Evolutionary conservation across 768 basidiomycete genomes (phyloP).

Genomic region (Xerocomus brunneocitrinus): DNA sequence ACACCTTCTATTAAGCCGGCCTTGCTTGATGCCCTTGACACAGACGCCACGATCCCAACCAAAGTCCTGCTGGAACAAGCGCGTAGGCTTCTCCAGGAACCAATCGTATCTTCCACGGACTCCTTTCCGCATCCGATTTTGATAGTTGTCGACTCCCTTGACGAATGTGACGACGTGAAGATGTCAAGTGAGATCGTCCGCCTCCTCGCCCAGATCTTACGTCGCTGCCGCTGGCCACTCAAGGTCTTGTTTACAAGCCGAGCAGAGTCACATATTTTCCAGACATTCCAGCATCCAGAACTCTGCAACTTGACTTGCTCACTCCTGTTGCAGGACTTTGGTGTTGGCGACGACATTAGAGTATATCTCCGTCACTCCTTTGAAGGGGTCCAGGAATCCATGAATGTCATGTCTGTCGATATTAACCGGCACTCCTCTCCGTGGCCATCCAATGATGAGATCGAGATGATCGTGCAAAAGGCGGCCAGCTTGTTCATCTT

Average conservation of each 20-base stretch:
- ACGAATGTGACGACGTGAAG: conserved; percentile 23
- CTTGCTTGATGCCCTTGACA: conserved; percentile 17
- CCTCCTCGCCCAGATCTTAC: conserved; percentile 17
- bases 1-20: conserved; percentile 14
- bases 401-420: background rate
- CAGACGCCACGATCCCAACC: conserved; percentile 17
- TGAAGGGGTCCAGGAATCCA: conserved; percentile 4
- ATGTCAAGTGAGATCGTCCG: conserved; percentile 21
- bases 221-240: conserved; percentile 17
- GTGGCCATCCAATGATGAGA: conserved; percentile 23
- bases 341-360: conserved; percentile 22
- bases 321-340: conserved; percentile 17
- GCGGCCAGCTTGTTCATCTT: conserved; percentile 28
- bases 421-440: background rate
- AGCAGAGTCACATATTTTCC: conserved; percentile 13
- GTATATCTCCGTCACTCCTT: conserved; percentile 23
- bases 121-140: conserved; percentile 13
- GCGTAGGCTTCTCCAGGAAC: conserved; percentile 21
- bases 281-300: conserved; percentile 17
- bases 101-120: conserved; percentile 8
- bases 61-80: conserved; percentile 24
- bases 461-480: conserved; percentile 16
- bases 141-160: conserved; percentile 22
- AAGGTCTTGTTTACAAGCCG: conserved; percentile 26
- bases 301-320: conserved; percentile 6